Base-by-base conservation (phyloP, 352 stramenopile genomes). In the Halophytophthora batemanensis region DNA sequence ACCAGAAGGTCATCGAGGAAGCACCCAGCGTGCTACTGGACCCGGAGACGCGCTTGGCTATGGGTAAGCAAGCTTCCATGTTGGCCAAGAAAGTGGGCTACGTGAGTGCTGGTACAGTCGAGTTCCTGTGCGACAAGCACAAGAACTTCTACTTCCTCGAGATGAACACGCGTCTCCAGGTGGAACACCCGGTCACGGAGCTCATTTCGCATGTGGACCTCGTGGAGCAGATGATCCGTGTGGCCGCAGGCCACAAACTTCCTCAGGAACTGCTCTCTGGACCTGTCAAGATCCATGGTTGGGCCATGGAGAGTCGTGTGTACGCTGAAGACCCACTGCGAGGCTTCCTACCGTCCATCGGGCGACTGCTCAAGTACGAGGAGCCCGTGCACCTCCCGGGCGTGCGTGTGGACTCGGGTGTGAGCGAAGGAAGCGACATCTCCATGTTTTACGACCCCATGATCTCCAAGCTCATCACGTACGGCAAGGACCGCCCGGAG, bases 121-220 rank as follows among this genome's bases (percentile, higher is more conserved):
- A 99, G 71, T 98, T 98, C 61, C 62, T 99, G 25, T 96, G 90
- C 44, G 96, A 98, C 56, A 93, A 96, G 47, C 57, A 98, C 70
- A 87, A 97, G 63, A 97, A 98, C 65, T 99, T 98, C 64, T 98
- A 98, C 63, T 99, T 99, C 58, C 69, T 99, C 14, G 96, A 99
- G 75, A 99, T 99, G 96, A 99, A 98, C 72, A 98, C 96, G 22
- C 79, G 90, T 23, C 65, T 97, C 18, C 85, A 92, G 57, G 82
- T 98, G 7, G 96, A 99, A 52, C 96, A 99, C 76, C 95, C 95
- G 1, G 86, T 99, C 11, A 98, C 95, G 1, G 96, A 99, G 73
- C 74, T 93, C 38, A 94, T 98, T 21, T 90, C 86, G 29, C 73
- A 85, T 5, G 73, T 96, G 33, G 96, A 99, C 65, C 71, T 99